Conservation (phyloP, 768 basidiomycete species). For the Pleurotus salmoneostramineus region DNA sequence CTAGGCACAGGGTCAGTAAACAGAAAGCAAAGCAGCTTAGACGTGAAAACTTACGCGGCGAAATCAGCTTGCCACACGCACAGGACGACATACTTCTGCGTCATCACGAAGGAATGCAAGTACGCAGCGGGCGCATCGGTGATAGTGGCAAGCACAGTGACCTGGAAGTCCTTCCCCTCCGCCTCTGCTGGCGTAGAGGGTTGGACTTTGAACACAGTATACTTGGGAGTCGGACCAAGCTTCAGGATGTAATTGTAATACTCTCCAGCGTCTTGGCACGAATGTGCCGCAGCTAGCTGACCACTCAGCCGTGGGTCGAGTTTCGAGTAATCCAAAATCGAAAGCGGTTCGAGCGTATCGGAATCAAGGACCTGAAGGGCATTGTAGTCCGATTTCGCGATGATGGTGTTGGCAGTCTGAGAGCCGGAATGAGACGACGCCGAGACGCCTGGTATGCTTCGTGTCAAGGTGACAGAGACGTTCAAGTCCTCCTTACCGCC, state of each 20-base stretch:
- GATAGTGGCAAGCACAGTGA: slow-evolving; percentile 29
- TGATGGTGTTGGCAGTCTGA: slow-evolving; percentile 17
- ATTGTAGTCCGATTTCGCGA: slow-evolving; percentile 25
- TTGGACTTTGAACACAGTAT: slow-evolving; percentile 30
- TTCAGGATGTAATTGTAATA: slow-evolving; percentile 30
- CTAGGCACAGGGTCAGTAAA: slow-evolving; percentile 2
- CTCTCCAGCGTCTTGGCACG: slow-evolving; percentile 32
- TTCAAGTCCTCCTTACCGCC: slow-evolving; percentile 7
- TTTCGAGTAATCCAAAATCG: slow-evolving; percentile 18
- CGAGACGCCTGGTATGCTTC: slow-evolving; percentile 16
- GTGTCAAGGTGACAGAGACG: slow-evolving; percentile 16
- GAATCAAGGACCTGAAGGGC: slow-evolving; percentile 27
- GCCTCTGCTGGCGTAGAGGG: slow-evolving; percentile 17
- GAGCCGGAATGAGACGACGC: not conserved
- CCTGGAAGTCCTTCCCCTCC: slow-evolving; percentile 17
- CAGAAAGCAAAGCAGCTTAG: no score
- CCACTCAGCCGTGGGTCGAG: slow-evolving; percentile 30
- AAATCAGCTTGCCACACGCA: slow-evolving; percentile 28
- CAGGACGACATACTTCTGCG: slow-evolving; percentile 29
- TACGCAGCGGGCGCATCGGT: slow-evolving; percentile 34
- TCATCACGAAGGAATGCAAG: slow-evolving; percentile 32
- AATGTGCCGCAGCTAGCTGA: slow-evolving; percentile 28
- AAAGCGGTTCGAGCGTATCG: slow-evolving; percentile 31
- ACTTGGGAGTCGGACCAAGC: slow-evolving; percentile 22
- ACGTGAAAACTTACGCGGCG: not conserved